Conservation (phyloP, 352 stramenopile genomes). For the Phytophthora cryptogea region DNA sequence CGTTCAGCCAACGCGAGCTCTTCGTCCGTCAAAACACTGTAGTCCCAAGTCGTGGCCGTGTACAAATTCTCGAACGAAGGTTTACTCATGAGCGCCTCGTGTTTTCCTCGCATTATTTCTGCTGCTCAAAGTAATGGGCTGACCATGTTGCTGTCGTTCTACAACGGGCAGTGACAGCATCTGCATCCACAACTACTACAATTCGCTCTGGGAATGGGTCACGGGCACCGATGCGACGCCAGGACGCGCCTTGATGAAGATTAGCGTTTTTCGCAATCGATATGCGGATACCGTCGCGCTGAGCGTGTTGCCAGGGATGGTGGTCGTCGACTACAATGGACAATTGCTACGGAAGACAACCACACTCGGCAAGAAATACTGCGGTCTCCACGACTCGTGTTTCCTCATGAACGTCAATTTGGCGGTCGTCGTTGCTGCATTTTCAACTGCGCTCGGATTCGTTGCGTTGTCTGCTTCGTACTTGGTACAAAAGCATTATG, state of each 20-base stretch:
- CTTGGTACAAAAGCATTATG: constrained; percentile 25
- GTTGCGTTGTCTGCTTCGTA: constrained; percentile 12
- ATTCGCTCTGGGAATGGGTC: constrained; percentile 36
- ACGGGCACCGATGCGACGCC: constrained; percentile 1
- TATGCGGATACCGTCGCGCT: constrained; percentile 16
- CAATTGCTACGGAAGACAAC: constrained; percentile 27
- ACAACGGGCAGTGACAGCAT: constrained; percentile 19
- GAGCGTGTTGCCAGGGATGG: constrained; percentile 19
- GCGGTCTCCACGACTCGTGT: constrained; percentile 33
- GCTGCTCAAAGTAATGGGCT: too few species aligned
- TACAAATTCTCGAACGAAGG: constrained; percentile 30
- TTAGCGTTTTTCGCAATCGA: constrained; percentile 20
- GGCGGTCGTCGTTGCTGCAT: constrained; percentile 14
- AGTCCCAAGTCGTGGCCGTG: constrained; percentile 27
- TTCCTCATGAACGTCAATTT: constrained; percentile 33
- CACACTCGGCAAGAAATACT: constrained; percentile 23
- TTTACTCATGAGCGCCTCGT: constrained; percentile 34
- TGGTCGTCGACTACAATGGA: constrained; percentile 29
- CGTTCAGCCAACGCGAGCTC: constrained; percentile 13
- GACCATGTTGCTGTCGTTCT: too few species aligned
- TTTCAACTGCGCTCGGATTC: constrained; percentile 11
- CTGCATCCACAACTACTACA: constrained; percentile 36
- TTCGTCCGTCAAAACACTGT: constrained; percentile 15
- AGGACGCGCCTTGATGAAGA: constrained; percentile 8
- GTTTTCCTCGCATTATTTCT: too few species aligned